A percentile compares a stretch with the other conserved stretches of the same genome.
Conservation (phyloP, 768 basidiomycete genomes). For the Exsudoporus frostii region DNA sequence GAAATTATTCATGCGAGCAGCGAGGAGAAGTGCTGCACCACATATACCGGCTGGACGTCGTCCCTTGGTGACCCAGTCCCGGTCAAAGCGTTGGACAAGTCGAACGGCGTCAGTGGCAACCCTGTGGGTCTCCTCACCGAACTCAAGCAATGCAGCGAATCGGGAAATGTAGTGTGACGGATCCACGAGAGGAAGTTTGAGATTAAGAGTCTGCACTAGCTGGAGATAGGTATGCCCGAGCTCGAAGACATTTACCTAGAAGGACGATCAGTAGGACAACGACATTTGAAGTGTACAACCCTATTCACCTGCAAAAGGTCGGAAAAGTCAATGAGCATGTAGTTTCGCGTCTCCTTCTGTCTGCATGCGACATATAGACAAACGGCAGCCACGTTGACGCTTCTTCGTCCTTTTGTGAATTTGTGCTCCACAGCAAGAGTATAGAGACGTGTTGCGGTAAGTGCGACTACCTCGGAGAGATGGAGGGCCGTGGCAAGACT, state of each 20-base stretch:
- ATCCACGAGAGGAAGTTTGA: constrained; percentile 86
- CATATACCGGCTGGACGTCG: constrained; percentile 96
- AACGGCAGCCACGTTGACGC: constrained; percentile 90
- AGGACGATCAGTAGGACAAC: neutral
- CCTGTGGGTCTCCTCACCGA: constrained; percentile 89
- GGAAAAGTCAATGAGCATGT: constrained; percentile 99
- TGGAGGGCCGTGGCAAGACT: constrained; percentile 75
- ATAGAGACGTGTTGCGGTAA: constrained; percentile 83
- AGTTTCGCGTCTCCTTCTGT: constrained; percentile 84
- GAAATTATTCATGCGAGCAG: constrained; percentile 98
- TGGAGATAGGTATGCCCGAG: constrained; percentile 96
- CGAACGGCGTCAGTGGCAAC: constrained; percentile 93
- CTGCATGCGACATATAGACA: constrained; percentile 94
- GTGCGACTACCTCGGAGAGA: constrained; percentile 75
- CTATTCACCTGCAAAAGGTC: constrained; percentile 77
- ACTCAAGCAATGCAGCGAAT: constrained; percentile 91
- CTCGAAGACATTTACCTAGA: constrained; percentile 93
- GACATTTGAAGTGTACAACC: neutral
- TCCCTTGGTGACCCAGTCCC: constrained; percentile 97
- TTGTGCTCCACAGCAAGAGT: constrained; percentile 92
- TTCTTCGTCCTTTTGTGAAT: constrained; percentile 91
- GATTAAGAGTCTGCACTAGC: constrained; percentile 81
- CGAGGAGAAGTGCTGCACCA: constrained; percentile 90
- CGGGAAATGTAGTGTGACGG: constrained; percentile 96
- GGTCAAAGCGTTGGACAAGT: constrained; percentile 89